phyloP scores from a whole-genome alignment of 1,284 basidiomycete genomes.

The Malassezia dermatis region DNA sequence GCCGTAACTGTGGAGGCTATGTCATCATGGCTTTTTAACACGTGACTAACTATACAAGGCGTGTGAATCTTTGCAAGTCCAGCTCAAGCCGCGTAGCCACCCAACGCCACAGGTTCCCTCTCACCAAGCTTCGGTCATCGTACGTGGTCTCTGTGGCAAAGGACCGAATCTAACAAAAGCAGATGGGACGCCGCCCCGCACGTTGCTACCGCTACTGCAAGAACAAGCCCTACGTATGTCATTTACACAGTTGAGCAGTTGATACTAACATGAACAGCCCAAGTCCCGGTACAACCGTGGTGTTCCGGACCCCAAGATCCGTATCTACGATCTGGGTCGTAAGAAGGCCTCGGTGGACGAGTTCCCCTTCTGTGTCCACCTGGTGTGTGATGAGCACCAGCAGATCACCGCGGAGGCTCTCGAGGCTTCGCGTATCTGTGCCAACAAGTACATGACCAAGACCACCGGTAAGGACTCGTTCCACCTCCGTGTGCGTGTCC shows the following conservation, averaged over 20 bases:
- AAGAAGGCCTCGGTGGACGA: slow-evolving; percentile 86
- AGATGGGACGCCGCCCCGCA: slow-evolving; percentile 24
- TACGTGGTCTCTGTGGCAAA: slow-evolving; percentile 1
- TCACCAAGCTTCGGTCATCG: slow-evolving; percentile 3
- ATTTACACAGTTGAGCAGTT: slow-evolving; percentile 9
- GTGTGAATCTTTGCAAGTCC: neutral
- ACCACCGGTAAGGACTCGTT: slow-evolving; percentile 96
- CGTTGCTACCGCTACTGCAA: slow-evolving; percentile 48
- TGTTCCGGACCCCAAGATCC: slow-evolving; percentile 49
- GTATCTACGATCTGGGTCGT: slow-evolving; percentile 67
- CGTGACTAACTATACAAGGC: slow-evolving; percentile 9
- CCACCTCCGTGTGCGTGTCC: slow-evolving; percentile 92
- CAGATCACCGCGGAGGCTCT: slow-evolving; percentile 91
- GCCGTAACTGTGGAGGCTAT: neutral
- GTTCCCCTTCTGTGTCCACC: slow-evolving; percentile 72
- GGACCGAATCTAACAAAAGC: slow-evolving; percentile 3
- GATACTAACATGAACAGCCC: slow-evolving; percentile 21
- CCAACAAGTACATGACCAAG: slow-evolving; percentile 99
- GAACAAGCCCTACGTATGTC: slow-evolving; percentile 37
- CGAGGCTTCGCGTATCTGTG: slow-evolving; percentile 96
- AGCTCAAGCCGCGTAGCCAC: neutral
- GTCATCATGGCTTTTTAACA: neutral
- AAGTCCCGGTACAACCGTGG: slow-evolving; percentile 79
- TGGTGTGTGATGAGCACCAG: slow-evolving; percentile 97
- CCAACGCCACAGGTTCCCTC: neutral